Evolutionary conservation across 1,284 basidiomycete species (phyloP).

Genomic region (Naganishia sp.): DNA sequence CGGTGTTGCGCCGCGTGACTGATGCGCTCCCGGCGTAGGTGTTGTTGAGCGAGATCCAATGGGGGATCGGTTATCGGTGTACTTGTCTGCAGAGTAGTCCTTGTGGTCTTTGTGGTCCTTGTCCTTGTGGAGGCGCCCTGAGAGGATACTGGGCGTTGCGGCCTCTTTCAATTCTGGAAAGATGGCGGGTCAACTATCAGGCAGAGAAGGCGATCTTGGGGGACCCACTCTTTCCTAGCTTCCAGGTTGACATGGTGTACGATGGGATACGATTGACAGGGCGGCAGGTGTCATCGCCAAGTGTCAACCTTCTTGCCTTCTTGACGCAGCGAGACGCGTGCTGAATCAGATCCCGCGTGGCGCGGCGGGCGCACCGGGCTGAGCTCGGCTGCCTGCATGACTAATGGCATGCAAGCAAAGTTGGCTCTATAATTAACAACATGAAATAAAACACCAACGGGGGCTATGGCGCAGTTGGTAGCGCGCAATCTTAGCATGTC

Average conservation of each 20-base stretch:
- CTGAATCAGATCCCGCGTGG: too few relatives aligned
- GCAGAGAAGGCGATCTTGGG: conserved; percentile 12
- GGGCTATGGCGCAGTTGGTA: conserved; percentile 12
- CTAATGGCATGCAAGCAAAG: too few relatives aligned
- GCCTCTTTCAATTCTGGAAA: conserved; percentile 52
- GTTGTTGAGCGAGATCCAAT: conserved; percentile 50
- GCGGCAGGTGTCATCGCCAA: too few relatives aligned
- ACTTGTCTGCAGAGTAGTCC: conserved; percentile 37
- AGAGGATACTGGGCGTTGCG: conserved; percentile 32
- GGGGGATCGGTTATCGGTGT: conserved; percentile 14
- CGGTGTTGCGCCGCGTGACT: conserved; percentile 24
- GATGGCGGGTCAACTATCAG: conserved; percentile 60
- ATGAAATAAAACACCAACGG: too few relatives aligned
- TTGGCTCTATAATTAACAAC: too few relatives aligned
- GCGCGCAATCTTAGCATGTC: conserved; percentile 10
- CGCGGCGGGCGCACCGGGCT: too few relatives aligned
- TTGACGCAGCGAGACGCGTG: too few relatives aligned
- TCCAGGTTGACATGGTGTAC: conserved; percentile 52
- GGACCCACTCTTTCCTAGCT: conserved; percentile 56
- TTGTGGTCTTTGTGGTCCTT: conserved; percentile 29
- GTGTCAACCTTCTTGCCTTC: too few relatives aligned
- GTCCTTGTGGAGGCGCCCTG: conserved; percentile 17
- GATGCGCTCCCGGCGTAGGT: conserved; percentile 51
- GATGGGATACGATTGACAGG: too few relatives aligned
- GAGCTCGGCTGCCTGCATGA: too few relatives aligned